A percentile compares a stretch with the other conserved stretches of the same genome.
Conservation (phyloP, 1,284 basidiomycete species). For the Sporisorium exsertum region DNA sequence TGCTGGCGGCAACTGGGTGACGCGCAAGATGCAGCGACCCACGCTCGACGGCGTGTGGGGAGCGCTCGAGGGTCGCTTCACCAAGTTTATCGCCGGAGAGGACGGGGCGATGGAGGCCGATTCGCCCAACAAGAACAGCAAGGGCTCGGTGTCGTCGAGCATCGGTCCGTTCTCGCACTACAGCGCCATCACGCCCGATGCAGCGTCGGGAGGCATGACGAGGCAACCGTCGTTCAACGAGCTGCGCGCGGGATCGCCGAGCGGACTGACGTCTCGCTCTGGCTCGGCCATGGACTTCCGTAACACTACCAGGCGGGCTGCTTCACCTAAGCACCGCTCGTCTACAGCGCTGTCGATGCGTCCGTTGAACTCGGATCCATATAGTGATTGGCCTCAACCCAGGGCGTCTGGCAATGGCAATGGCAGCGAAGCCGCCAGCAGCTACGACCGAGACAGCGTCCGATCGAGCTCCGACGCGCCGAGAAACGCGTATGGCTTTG, state of each 20-base stretch:
- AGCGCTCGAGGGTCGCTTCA: slow-evolving; percentile 93
- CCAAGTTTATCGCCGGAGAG: slow-evolving; percentile 88
- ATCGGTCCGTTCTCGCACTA: slow-evolving; percentile 92
- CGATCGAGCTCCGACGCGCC: slow-evolving; percentile 33
- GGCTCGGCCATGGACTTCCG: slow-evolving; percentile 56
- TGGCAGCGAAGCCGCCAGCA: slow-evolving; percentile 28
- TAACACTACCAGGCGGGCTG: slow-evolving; percentile 34
- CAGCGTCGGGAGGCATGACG: slow-evolving; percentile 66
- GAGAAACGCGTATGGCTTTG: slow-evolving; percentile 15
- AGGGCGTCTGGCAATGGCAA: slow-evolving; percentile 11
- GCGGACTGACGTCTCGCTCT: slow-evolving; percentile 50
- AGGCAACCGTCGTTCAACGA: slow-evolving; percentile 66
- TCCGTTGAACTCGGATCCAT: slow-evolving; percentile 37
- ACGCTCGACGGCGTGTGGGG: slow-evolving; percentile 91
- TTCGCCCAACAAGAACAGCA: slow-evolving; percentile 68
- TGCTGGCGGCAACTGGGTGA: slow-evolving; percentile 74
- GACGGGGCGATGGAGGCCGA: slow-evolving; percentile 67
- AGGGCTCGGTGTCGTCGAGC: slow-evolving; percentile 35
- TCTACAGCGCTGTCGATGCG: slow-evolving; percentile 54
- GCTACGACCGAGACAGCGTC: slow-evolving; percentile 38
- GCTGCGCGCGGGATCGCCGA: slow-evolving; percentile 33
- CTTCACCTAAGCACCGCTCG: slow-evolving; percentile 50
- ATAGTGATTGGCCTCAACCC: slow-evolving; percentile 51
- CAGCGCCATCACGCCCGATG: slow-evolving; percentile 87
- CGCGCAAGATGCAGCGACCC: slow-evolving; percentile 77